Conservation (phyloP, 2,329 filamentous ascomycete genomes). For the Davidsoniella australis region DNA sequence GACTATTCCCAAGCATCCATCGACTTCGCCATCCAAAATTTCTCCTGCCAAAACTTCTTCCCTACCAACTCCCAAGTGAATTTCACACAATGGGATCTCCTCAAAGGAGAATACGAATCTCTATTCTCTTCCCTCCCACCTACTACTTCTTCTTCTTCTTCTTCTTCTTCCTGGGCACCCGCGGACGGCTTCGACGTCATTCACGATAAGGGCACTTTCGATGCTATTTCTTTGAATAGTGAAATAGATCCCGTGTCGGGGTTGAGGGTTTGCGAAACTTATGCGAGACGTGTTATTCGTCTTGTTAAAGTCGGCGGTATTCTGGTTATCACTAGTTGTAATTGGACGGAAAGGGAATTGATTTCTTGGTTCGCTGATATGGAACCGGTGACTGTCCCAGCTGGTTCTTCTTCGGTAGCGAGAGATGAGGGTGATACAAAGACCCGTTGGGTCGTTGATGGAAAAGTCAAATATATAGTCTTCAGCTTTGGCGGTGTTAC, state of each 20-base stretch:
- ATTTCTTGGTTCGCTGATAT: constrained; percentile 50
- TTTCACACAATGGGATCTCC: constrained; percentile 46
- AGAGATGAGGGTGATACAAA: constrained; percentile 8
- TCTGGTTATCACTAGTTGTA: constrained; percentile 84
- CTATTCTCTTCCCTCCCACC: constrained; percentile 17
- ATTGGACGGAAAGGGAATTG: constrained; percentile 90
- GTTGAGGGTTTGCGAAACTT: constrained; percentile 54
- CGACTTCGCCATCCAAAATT: constrained; percentile 52
- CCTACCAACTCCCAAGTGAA: constrained; percentile 17
- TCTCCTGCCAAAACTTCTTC: constrained; percentile 17
- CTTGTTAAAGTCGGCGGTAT: constrained; percentile 56
- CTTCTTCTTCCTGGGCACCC: constrained; percentile 14
- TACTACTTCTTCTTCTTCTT: too few relatives aligned
- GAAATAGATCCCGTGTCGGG: constrained; percentile 32
- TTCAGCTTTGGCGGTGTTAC: constrained; percentile 82
- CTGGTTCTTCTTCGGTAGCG: constrained; percentile 18
- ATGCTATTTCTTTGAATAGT: constrained; percentile 67
- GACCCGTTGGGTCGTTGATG: constrained; percentile 38
- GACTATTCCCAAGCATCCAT: constrained; percentile 73
- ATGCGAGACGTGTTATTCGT: constrained; percentile 48
- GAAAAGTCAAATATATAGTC: constrained; percentile 60
- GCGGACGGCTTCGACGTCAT: constrained; percentile 64
- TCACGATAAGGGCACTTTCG: constrained; percentile 96
- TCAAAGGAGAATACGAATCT: constrained; percentile 25
- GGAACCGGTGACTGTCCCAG: too few relatives aligned